A percentile compares a stretch with the other conserved stretches of the same genome.
phyloP scores from a whole-genome alignment of 139 green algal species.

The Closterium sp. region DNA sequence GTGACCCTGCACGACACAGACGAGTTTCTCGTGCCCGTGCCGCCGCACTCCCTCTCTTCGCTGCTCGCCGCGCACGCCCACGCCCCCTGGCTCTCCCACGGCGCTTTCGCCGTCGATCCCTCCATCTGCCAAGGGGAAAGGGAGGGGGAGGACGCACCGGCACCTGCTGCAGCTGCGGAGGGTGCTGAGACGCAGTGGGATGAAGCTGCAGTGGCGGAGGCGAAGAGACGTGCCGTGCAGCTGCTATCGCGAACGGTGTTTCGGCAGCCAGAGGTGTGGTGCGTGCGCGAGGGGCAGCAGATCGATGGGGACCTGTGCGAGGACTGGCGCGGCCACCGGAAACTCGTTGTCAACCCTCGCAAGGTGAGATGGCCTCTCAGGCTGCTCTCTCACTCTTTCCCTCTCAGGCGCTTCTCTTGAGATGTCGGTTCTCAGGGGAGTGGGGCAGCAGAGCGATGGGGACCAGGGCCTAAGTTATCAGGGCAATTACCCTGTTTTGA shows the following conservation, averaged over 20 bases:
- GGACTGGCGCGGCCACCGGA: neutral
- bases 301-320: neutral
- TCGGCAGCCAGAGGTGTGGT: neutral
- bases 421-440: too few species aligned
- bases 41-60: conserved; percentile 2
- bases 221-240: neutral
- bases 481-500: too few species aligned
- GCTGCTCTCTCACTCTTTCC: too few species aligned
- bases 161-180: too few species aligned
- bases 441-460: too few species aligned
- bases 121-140: neutral
- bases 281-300: neutral
- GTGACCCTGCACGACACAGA: neutral
- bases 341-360: neutral
- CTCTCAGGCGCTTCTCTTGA: too few species aligned
- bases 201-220: neutral
- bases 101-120: neutral
- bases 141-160: neutral
- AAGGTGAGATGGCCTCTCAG: neutral
- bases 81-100: conserved; percentile 8
- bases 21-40: conserved; percentile 10
- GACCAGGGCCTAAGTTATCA: too few species aligned
- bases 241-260: neutral
- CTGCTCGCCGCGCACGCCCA: neutral
- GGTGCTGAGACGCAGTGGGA: too few species aligned